Evolutionary conservation across 345 rosid genomes (phyloP), one percentile per base, ranked within the genome.

Genomic region (Hibiscus mutabilis): DNA sequence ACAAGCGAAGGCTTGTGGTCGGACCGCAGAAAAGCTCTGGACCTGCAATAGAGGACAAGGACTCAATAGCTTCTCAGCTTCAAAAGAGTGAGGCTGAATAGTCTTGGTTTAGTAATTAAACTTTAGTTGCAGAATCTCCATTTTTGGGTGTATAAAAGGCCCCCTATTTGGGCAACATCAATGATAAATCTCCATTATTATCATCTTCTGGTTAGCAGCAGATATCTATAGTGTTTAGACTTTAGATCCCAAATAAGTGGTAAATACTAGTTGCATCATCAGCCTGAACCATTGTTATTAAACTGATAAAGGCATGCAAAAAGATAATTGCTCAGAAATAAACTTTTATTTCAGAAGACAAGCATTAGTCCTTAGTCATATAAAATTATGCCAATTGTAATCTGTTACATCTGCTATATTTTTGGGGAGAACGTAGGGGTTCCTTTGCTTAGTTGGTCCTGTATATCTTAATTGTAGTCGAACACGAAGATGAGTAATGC

Each of bases 1-100:
- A 83, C 79, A 94, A 87, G 86, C 86, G 96, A 82, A 81, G 85
- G 82, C 74, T 73, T 4, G 87, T 90, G 65, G 61, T 74, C 8
- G 83, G 78, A 35, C 58, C 71, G 15, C 76, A 73, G 83, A 87
- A 82, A 82, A 81, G 66, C 69, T 63, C 83, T 0, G 87, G 78
- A 56, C 66, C 78, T 53, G 56, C 74, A 47, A 42, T 47, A 31
- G 84, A 83, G 77, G 73, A 66, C 35, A 31, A 31, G 35, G 35
- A 4, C 35, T 13, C 52, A 21, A 64, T 21, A 64, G 31, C 11
- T 21, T 40, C 31, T 64, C 33, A 40, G 68, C 52, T 33, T 84
- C 87, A 51, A 78, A 64, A 35, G 46, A 73, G 24, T 9, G 60
- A 77, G 75, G 78, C 81, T 60, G 73, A 79, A 69, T 44, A 60